Base-by-base conservation (phyloP, 148 eudicot species). In the Rhododendron henanense region DNA sequence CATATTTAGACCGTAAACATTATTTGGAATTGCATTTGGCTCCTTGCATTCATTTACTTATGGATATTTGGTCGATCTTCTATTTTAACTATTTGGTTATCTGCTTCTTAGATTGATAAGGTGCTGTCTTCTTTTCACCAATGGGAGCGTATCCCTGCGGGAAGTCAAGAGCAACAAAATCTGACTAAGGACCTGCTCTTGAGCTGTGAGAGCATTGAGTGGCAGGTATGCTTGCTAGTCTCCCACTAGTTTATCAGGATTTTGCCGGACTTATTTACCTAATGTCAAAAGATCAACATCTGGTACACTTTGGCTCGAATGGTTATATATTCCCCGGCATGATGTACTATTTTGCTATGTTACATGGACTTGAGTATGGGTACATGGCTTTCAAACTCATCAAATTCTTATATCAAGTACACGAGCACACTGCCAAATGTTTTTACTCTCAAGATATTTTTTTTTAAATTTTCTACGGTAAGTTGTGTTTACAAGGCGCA, bases 131-230 rank as follows among this genome's bases (percentile, higher is more conserved):
- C 91, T 71, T 94, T 92, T 90, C 94, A 89, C 71, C 90, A 90
- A 90, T 96, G 98, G 98, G 96, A 96, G 74, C 88, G 86, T 37
- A 88, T 90, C 48, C 87, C 89, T 85, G 84, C 88, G 44, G 90
- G 91, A 84, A 86, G 85, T 84, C 91, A 88, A 48, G 94, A 93
- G 85, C 94, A 88, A 77, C 84, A 21, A 13, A 91, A 86, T 63
- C 80, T 94, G 71, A 88, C 91, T 23, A 92, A 90, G 86, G 91
- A 91, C 87, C 89, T 96, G 65, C 91, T 92, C 50, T 83, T 88
- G 77, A 87, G 91, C 80, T 96, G 94, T 90, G 99, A 92, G 84
- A 96, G 99, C 92, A 91, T 96, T 85, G 94, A 91, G 87, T 94
- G 98, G 98, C 99, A 96, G 98, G 99, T 96, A 92, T 85, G 86